phyloP scores from a whole-genome alignment of 2,329 filamentous ascomycete species.

The Clarireedia monteithiana region DNA sequence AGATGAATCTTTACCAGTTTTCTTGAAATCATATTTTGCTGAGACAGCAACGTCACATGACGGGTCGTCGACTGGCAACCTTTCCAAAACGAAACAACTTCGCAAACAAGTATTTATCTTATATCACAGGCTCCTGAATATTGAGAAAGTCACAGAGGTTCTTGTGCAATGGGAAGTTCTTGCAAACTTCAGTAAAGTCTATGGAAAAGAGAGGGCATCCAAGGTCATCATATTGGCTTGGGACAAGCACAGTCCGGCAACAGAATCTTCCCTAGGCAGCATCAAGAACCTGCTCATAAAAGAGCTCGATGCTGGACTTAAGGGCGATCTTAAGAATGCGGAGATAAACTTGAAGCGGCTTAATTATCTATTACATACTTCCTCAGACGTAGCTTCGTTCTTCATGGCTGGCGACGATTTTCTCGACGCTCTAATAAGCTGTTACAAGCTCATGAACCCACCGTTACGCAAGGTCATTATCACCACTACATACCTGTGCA shows the following conservation, averaged over 20 bases:
- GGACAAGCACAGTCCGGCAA: constrained; percentile 37
- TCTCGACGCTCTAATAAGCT: constrained; percentile 63
- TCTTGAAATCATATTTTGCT: constrained; percentile 60
- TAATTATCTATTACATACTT: constrained; percentile 57
- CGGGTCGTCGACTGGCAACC: not conserved
- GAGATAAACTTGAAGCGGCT: constrained; percentile 49
- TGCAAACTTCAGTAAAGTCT: constrained; percentile 58
- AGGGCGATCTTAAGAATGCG: constrained; percentile 45
- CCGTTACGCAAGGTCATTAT: constrained; percentile 60
- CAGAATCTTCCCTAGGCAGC: constrained; percentile 49
- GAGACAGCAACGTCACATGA: constrained; percentile 38
- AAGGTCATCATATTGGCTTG: constrained; percentile 45
- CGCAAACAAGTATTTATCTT: constrained; percentile 60
- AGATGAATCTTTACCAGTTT: constrained; percentile 52
- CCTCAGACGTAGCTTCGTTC: constrained; percentile 47
- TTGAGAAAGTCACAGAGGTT: constrained; percentile 34
- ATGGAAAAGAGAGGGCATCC: constrained; percentile 53
- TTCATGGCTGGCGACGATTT: constrained; percentile 85
- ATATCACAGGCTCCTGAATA: constrained; percentile 45
- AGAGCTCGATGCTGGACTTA: constrained; percentile 53
- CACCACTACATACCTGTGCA: constrained; percentile 65
- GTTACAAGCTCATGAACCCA: constrained; percentile 57
- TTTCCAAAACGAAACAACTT: constrained; percentile 39
- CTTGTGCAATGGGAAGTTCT: constrained; percentile 62
- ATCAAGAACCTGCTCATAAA: constrained; percentile 56